These are phyloP conservation scores for Cryptococcus amylolentus DNA, from an alignment of 1,284 basidiomycete genomes.

Conservation along the genomic window DNA sequence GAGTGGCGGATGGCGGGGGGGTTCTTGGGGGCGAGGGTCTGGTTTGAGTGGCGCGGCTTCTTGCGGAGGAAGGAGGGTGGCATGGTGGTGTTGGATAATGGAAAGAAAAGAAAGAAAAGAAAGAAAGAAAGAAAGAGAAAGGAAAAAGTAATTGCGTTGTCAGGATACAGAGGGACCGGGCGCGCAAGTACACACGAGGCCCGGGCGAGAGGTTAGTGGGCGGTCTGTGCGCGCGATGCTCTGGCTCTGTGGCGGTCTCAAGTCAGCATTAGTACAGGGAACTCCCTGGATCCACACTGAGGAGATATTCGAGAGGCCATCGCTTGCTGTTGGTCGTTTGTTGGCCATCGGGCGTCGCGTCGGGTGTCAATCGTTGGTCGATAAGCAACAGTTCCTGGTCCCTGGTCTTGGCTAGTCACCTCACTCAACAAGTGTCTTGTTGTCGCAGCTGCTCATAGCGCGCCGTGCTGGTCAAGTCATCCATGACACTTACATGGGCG, in stretches of 20 bases:
- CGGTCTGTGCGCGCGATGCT: neutral
- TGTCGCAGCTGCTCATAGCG: neutral
- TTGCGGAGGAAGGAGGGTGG: slow-evolving; percentile 13
- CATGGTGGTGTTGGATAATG: neutral
- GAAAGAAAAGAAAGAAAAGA: neutral
- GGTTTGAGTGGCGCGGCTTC: slow-evolving; percentile 4
- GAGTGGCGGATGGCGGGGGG: slow-evolving; percentile 30
- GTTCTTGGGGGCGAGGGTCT: slow-evolving; percentile 23
- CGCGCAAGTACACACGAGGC: neutral
- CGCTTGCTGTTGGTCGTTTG: too few relatives aligned
- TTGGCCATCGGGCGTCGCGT: too few relatives aligned
- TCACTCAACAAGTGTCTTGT: neutral
- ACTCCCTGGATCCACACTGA: too few relatives aligned
- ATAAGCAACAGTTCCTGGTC: too few relatives aligned
- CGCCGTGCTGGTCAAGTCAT: too few relatives aligned
- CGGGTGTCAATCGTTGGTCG: too few relatives aligned
- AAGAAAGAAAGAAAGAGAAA: neutral
- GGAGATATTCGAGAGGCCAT: too few relatives aligned
- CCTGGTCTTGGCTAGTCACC: too few relatives aligned
- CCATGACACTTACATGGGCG: too few relatives aligned
- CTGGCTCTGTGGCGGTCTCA: neutral
- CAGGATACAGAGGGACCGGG: neutral
- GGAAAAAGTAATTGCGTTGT: neutral
- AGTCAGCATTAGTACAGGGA: neutral
- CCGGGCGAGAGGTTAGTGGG: neutral